phyloP scores from a whole-genome alignment of 1,284 basidiomycete genomes.

The Sutorius eximius region DNA sequence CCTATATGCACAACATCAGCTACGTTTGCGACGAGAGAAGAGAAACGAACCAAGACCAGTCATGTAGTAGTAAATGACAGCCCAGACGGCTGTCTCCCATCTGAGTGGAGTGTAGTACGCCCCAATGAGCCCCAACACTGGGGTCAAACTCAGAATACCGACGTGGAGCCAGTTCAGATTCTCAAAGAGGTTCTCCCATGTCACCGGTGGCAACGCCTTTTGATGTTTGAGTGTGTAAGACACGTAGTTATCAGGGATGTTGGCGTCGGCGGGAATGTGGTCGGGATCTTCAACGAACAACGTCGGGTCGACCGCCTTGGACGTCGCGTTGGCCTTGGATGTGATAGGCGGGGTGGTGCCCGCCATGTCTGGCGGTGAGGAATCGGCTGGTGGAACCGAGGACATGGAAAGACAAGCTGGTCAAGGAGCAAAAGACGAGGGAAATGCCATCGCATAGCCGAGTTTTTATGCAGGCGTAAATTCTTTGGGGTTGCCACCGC shows the following conservation, averaged over 20 bases:
- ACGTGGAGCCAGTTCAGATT: constrained; percentile 77
- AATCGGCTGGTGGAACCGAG: constrained; percentile 22
- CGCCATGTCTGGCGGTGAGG: constrained; percentile 28
- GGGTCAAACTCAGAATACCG: constrained; percentile 68
- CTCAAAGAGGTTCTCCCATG: constrained; percentile 61
- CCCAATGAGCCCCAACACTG: constrained; percentile 70
- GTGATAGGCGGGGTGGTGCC: constrained; percentile 29
- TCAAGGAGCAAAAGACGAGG: constrained; percentile 21
- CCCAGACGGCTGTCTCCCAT: constrained; percentile 70
- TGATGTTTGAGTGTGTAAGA: constrained; percentile 76
- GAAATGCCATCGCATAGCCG: background rate
- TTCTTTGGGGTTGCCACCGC: constrained; percentile 39
- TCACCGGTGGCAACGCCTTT: constrained; percentile 77
- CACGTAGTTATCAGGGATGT: constrained; percentile 90
- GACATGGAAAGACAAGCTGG: constrained; percentile 28
- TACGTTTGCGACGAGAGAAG: background rate
- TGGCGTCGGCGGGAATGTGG: constrained; percentile 54
- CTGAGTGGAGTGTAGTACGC: constrained; percentile 58
- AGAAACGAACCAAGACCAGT: constrained; percentile 69
- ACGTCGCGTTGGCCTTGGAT: constrained; percentile 6
- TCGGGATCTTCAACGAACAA: constrained; percentile 36
- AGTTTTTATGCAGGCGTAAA: constrained; percentile 33
- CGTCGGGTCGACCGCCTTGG: constrained; percentile 7
- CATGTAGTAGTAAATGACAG: constrained; percentile 80
- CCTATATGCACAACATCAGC: constrained; percentile 34